phyloP scores from a whole-genome alignment of 2,329 filamentous ascomycete species.

The Orbilia brochopaga region DNA sequence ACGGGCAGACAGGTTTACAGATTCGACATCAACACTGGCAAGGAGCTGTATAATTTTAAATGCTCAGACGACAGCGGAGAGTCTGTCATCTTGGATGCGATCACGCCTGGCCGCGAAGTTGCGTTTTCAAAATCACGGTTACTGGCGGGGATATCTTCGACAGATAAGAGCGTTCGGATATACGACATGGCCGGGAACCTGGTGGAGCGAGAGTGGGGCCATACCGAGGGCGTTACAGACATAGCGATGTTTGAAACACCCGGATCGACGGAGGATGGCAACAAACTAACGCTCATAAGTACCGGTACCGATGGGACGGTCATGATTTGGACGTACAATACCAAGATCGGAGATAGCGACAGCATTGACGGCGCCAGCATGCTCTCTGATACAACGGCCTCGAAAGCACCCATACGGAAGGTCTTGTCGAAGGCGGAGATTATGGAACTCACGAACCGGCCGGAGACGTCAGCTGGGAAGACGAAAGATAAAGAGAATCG shows the following conservation, averaged over 20 bases:
- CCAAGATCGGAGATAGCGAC: constrained; percentile 51
- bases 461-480: constrained; percentile 25
- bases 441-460: constrained; percentile 68
- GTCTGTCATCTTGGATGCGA: constrained; percentile 79
- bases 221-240: constrained; percentile 91
- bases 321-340: constrained; percentile 71
- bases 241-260: constrained; percentile 71
- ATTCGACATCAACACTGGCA: constrained; percentile 60
- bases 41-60: constrained; percentile 69
- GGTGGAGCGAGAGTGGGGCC: constrained; percentile 88
- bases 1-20: constrained; percentile 68
- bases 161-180: constrained; percentile 90
- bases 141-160: constrained; percentile 86
- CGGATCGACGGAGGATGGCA: constrained; percentile 63
- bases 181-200: constrained; percentile 82
- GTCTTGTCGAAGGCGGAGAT: constrained; percentile 87
- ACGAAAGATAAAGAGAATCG: constrained; percentile 39
- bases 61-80: constrained; percentile 83
- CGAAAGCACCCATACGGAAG: constrained; percentile 77
- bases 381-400: constrained; percentile 62
- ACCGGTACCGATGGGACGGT: constrained; percentile 80
- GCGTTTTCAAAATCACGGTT: constrained; percentile 66
- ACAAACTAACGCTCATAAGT: constrained; percentile 66
- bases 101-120: constrained; percentile 69
- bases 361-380: constrained; percentile 55